Evolutionary conservation across 192 early-diverging fungal genomes (phyloP), one percentile per base, ranked within the genome.

Genomic region (Nowakowskiella sp.): DNA sequence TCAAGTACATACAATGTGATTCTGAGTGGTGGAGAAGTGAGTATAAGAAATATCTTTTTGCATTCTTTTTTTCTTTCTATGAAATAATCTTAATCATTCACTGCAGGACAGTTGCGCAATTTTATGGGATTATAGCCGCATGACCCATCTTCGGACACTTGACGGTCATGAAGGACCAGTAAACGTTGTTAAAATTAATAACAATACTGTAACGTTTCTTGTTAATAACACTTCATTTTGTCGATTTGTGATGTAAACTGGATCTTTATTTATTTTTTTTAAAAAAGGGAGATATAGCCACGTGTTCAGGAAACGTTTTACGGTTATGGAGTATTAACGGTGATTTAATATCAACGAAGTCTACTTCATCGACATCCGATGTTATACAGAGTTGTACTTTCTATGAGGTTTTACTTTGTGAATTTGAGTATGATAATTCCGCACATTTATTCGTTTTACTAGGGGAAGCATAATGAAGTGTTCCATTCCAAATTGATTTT

Each of bases 311-410:
- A 6, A 4, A n/a, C 2, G 8, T 26, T 2, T 8, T 25, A 1
- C 45, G 32, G n/a, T 6, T 60, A 10, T 60, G 58, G 58, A 42
- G 25, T 13, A 31, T 60, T 10, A 60, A 60, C 42, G 58, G 58
- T 1, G 48, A 39, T 6, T 23, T 60, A n/a, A 54, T 58, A 2
- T 22, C 25, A 4, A 24, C 49, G 4, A 49, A 3, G 47, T 3
- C 26, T 4, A 1, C 7, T 28, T 23, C 44, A 3, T 45, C 44
- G 3, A 9, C 28, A 24, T 2, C 39, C 44, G 28, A 60, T 16
- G 16, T 6, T 2, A 24, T 51, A 3, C 23, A 34, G 2, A 2
- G 26, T 34, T 19, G 19, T 22, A 6, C 22, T 9, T 26, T 42
- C 1, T 60, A 21, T n/a, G 58, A 60, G n/a, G n/a, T n/a, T n/a